Evolutionary conservation across 768 basidiomycete genomes (phyloP).

Genomic region (Imleria badia): DNA sequence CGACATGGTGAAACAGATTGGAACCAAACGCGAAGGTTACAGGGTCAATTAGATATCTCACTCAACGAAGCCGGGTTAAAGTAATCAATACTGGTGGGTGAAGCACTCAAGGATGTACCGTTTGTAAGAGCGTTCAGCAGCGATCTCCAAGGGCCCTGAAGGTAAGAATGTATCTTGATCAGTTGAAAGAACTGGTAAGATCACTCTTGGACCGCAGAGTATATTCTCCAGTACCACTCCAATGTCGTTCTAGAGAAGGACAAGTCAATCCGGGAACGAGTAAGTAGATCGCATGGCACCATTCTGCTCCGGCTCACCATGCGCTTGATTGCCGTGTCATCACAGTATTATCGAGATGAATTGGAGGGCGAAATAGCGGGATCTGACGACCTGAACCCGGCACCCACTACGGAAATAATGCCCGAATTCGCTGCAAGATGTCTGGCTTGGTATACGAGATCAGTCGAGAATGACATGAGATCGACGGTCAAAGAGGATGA

Average conservation of each 20-base stretch:
- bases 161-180: constrained; percentile 39
- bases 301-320: background rate
- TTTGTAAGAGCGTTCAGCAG: constrained; percentile 62
- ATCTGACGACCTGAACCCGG: background rate
- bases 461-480: constrained; percentile 1
- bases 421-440: background rate
- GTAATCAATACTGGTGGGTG: constrained; percentile 46
- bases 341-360: background rate
- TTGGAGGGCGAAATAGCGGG: background rate
- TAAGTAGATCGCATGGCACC: background rate
- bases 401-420: background rate
- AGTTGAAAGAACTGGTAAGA: background rate
- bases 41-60: constrained; percentile 67
- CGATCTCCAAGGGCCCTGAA: constrained; percentile 63
- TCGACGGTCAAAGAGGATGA: background rate
- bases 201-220: background rate
- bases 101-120: constrained; percentile 47
- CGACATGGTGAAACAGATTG: constrained; percentile 75
- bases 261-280: background rate
- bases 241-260: background rate
- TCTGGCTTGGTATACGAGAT: constrained; percentile 1
- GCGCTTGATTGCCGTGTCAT: background rate
- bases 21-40: constrained; percentile 58
- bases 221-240: background rate
- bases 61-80: constrained; percentile 60